Evolutionary conservation across 2,329 filamentous ascomycete species (phyloP), one percentile per base, ranked within the genome.

Genomic region (Diaporthe vaccinii): DNA sequence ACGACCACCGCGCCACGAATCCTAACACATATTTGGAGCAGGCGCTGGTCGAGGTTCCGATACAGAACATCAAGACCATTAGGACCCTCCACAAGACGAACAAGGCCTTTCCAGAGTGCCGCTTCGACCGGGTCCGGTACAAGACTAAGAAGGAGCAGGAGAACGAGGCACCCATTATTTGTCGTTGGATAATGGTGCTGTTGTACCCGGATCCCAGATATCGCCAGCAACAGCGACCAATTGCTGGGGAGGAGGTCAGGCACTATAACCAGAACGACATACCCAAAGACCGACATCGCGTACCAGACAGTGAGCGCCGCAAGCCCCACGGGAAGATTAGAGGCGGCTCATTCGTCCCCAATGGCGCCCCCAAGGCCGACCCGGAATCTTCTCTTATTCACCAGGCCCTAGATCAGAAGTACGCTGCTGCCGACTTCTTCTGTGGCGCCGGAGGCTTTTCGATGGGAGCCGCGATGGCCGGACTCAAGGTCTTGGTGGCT

Each of bases 371-470:
- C 14, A 20, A 65, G 46, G 53, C 28, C 36, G 25, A 22, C 7
- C 39, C 46, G 22, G 44, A 41, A 17, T 12, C 17, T 22, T 28
- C 6, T 25, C 17, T 49, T 20, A 70, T 44, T 14, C 62, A 67
- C 15, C 73, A 80, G 22, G 44, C 74, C 0, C 74, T 73, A 0
- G 82, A 82, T 0, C 88, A 90, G 61, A 86, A 85, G 53, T 94
- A 94, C 76, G 93, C 91, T 0, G 90, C 93, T 34, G 93, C 91
- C 1, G 95, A 97, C 79, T 87, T 89, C 0, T 97, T 94, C 77
- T 93, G 91, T 46, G 94, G 94, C 1, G 93, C 90, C 2, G 94
- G 95, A 0, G 94, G 94, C 6, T 90, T 91, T 1, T 93, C 93
- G 0, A 85, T 89, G 3, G 94, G 93, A 0, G 93, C 93, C 0